Evolutionary conservation across 768 basidiomycete genomes (phyloP).

Genomic region (Calvatia gigantea): DNA sequence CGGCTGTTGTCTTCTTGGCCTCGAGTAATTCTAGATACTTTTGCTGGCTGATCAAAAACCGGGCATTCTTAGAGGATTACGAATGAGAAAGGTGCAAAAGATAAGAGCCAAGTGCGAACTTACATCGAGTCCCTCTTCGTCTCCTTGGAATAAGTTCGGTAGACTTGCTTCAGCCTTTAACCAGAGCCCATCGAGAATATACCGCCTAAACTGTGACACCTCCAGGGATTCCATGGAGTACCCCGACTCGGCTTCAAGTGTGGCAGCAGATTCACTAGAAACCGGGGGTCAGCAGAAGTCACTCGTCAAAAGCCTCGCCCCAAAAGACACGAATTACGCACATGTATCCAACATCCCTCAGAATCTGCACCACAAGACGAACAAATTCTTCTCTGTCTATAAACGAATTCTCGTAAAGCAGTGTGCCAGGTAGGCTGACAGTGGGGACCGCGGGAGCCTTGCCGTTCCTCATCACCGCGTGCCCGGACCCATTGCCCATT

Average conservation of each 20-base stretch:
- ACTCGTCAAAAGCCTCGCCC: neutral
- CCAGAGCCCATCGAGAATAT: conserved; percentile 82
- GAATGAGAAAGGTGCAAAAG: conserved; percentile 12
- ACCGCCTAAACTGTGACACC: conserved; percentile 76
- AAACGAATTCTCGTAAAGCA: conserved; percentile 73
- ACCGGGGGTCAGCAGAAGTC: conserved; percentile 7
- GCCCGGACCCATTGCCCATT: conserved; percentile 45
- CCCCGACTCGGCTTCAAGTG: conserved; percentile 90
- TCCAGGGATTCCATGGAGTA: conserved; percentile 77
- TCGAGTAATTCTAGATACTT: conserved; percentile 95
- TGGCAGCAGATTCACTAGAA: conserved; percentile 79
- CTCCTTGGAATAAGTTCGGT: conserved; percentile 61
- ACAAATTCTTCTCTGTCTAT: conserved; percentile 91
- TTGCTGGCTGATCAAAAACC: conserved; percentile 89
- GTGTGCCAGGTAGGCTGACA: conserved; percentile 68
- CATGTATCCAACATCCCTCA: conserved; percentile 84
- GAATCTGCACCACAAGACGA: conserved; percentile 81
- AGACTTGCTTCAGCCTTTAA: conserved; percentile 70
- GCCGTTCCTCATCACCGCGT: conserved; percentile 49
- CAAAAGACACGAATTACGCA: conserved; percentile 30
- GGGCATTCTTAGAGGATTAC: conserved; percentile 59
- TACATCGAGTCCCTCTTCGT: conserved; percentile 71
- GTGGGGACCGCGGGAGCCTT: conserved; percentile 44
- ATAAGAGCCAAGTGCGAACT: conserved; percentile 17
- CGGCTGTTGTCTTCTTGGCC: conserved; percentile 70